Base-by-base conservation (phyloP, 768 basidiomycete genomes). In the Xerocomellus chrysenteron region DNA sequence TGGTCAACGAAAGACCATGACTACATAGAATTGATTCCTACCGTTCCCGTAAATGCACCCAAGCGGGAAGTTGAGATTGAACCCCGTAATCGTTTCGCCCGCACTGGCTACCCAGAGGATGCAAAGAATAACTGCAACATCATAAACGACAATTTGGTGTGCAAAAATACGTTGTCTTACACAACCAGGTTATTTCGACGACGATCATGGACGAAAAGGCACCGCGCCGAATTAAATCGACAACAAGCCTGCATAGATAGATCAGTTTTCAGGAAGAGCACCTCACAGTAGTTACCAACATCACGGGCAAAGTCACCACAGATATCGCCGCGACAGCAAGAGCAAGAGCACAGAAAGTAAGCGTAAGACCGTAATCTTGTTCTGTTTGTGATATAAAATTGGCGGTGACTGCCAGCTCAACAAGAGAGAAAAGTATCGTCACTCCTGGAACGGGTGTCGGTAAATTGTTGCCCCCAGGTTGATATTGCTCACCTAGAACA, bases 81-180 rank as follows among this genome's bases (percentile, higher is more conserved):
- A 48, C 3, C 30, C 8, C n/a, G 51, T 11, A 14, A 65, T 67
- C 2, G 75, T 52, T 37, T 70, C 59, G 4, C 65, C 72, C 4
- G 61, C 78, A 28, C 68, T 62, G 16, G 75, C 71, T 26, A 79
- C 68, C 78, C 74, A 80, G 33, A 79, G 60, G 40, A 77, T 50
- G 64, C 68, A 73, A 26, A 80, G 67, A 45, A 72, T 6, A 21
- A 54, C 75, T 74, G 50, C 9, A 52, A 49, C 13, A 24, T 28
- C 51, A 44, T 58, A 1, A 9, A 48, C 19, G 48, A 46, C 44
- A n/a, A 5, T 21, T 21, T 35, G 14, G 24, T 21, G 12, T 7
- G 37, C 16, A 44, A 32, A 24, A 50, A 13, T 17, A 24, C 3
- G 16, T 37, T 21, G 26, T 50, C 75, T 61, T 57, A 78, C 76